phyloP scores from a whole-genome alignment of 1,284 basidiomycete genomes.

The Pholiota adiposa region DNA sequence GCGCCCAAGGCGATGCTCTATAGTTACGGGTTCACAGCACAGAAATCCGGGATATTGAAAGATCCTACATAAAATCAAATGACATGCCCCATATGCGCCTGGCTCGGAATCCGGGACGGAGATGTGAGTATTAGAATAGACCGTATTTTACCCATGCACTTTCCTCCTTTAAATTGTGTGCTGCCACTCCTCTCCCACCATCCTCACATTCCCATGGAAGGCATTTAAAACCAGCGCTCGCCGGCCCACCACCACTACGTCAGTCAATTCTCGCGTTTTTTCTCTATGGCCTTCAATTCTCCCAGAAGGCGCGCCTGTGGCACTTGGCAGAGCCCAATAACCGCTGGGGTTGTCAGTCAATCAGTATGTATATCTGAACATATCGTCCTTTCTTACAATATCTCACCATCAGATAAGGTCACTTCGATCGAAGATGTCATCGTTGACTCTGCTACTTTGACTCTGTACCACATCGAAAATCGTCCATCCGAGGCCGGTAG shows the following conservation, averaged over 20 bases:
- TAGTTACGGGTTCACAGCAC: neutral
- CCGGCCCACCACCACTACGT: slow-evolving; percentile 1
- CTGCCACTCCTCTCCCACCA: slow-evolving; percentile 6
- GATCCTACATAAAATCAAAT: slow-evolving; percentile 1
- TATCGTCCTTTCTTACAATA: neutral
- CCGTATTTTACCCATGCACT: slow-evolving; percentile 12
- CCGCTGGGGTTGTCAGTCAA: neutral
- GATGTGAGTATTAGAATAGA: slow-evolving; percentile 11
- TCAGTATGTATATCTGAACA: neutral
- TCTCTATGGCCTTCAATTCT: slow-evolving; percentile 2
- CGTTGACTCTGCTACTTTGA: slow-evolving; percentile 51
- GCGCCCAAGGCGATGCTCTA: neutral
- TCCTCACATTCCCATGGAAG: slow-evolving; percentile 5
- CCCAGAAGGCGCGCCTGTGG: slow-evolving; percentile 10
- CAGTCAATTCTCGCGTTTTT: slow-evolving; percentile 5
- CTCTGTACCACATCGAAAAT: slow-evolving; percentile 60
- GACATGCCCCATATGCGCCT: slow-evolving; percentile 9
- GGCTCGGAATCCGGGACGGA: slow-evolving; percentile 11
- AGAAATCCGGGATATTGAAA: neutral
- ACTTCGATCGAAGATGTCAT: slow-evolving; percentile 48
- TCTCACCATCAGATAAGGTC: slow-evolving; percentile 33
- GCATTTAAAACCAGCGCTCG: slow-evolving; percentile 13
- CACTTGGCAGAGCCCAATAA: slow-evolving; percentile 7
- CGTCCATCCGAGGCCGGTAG: slow-evolving; percentile 62
- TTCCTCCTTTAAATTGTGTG: slow-evolving; percentile 8